phyloP scores from a whole-genome alignment of 345 rosid species.

The Litchi chinensis region DNA sequence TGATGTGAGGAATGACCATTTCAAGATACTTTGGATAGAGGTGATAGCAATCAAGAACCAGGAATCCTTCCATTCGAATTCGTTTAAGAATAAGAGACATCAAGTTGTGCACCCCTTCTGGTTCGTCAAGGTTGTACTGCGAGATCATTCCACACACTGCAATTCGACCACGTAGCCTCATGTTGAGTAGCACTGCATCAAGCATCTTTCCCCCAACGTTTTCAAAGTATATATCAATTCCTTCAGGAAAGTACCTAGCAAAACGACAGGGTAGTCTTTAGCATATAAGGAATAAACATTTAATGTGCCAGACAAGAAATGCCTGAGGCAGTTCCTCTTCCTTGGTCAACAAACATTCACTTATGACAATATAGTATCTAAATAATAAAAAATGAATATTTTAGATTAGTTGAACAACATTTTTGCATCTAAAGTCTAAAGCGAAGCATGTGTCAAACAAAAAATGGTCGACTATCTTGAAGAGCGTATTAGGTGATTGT shows the following conservation, averaged over 20 bases:
- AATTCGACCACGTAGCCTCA: slow-evolving; percentile 43
- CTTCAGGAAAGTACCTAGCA: slow-evolving; percentile 55
- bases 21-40: slow-evolving; percentile 43
- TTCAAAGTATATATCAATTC: slow-evolving; percentile 61
- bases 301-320: no score
- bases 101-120: slow-evolving; percentile 42
- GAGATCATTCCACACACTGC: slow-evolving; percentile 63
- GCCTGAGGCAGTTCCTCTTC: not conserved
- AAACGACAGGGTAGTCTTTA: not conserved
- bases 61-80: slow-evolving; percentile 41
- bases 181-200: slow-evolving; percentile 55
- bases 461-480: not conserved
- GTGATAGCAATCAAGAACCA: slow-evolving; percentile 18
- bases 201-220: slow-evolving; percentile 61
- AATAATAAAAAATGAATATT: no score
- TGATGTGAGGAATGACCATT: slow-evolving; percentile 42
- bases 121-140: slow-evolving; percentile 46
- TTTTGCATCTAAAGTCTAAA: no score
- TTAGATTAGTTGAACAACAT: no score
- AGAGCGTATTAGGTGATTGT: no score
- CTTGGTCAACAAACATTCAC: no score
- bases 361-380: no score
- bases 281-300: no score
- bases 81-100: slow-evolving; percentile 26
- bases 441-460: not conserved